Base-by-base conservation (phyloP, 2,329 filamentous ascomycete species). In the Colletotrichum godetiae region DNA sequence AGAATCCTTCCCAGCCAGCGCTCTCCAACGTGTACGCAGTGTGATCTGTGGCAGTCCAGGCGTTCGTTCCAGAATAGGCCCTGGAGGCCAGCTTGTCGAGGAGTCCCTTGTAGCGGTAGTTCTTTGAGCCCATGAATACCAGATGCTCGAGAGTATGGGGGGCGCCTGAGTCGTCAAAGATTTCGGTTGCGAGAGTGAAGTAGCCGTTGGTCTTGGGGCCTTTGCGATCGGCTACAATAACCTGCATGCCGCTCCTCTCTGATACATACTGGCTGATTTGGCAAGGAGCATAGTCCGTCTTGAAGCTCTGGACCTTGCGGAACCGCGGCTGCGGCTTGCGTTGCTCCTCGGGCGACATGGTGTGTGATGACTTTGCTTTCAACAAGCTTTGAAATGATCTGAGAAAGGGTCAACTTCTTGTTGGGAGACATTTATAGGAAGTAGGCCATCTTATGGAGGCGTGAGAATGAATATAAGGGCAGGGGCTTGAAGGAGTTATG, bases 231-330 rank as follows among this genome's bases (percentile, higher is more conserved):
- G 97, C 95, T 62, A 98, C 94, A 53, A 98, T 92, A 42, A 98
- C 93, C 77, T 95, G 93, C 94, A 99, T 97, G 65, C 97, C 97
- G 75, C 96, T 99, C 75, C 95, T 90, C 78, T 95, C 91, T 6
- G 97, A 99, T 80, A 97, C 95, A 93, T 99, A 99, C 82, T 98
- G 95, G 27, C 95, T 96, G 82, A 99, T 93, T 68, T 89, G 91
- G 75, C 93, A 93, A 12, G 95, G 94, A 13, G 95, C 95, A 86
- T 98, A 99, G 80, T 98, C 94, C 8, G 94, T 93, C 76, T 93
- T 89, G 85, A 99, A 98, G 79, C 90, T 92, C 80, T 98, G 95
- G 61, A 98, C 87, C 78, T 92, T 93, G 81, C 92, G 94, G 84
- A 98, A 98, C 79, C 92, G 90, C 59, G 87, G 84, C 71, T 84